phyloP scores from a whole-genome alignment of 2,329 filamentous ascomycete genomes.

The Drechmeria coniospora region DNA sequence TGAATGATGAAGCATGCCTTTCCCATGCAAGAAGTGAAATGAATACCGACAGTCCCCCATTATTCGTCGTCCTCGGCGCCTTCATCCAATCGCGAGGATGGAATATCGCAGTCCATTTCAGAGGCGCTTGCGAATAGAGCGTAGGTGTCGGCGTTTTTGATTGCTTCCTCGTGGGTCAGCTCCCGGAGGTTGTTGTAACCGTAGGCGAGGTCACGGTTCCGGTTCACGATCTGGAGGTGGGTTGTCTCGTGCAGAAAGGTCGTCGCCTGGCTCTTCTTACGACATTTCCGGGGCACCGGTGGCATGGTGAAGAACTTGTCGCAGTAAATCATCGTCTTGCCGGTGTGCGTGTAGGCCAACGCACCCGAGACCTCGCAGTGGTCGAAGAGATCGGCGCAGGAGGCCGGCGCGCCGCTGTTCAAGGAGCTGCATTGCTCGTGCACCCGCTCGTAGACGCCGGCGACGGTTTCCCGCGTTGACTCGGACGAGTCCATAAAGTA shows the following conservation, averaged over 20 bases:
- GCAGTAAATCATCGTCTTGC: constrained; percentile 41
- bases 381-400: constrained; percentile 41
- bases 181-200: constrained; percentile 32
- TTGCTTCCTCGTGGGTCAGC: constrained; percentile 30
- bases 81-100: no score
- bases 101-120: no score
- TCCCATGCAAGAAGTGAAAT: no score
- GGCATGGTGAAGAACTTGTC: constrained; percentile 40
- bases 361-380: constrained; percentile 32
- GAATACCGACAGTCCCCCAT: no score
- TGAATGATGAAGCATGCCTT: no score
- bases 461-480: constrained; percentile 29
- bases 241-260: constrained; percentile 51
- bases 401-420: constrained; percentile 34
- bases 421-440: constrained; percentile 37
- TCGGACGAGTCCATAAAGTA: constrained; percentile 45
- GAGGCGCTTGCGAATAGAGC: constrained; percentile 20
- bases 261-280: constrained; percentile 48
- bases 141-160: constrained; percentile 48
- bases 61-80: no score
- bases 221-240: constrained; percentile 38
- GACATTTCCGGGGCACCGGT: constrained; percentile 34
- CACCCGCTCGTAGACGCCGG: constrained; percentile 31
- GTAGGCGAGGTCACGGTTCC: constrained; percentile 45
- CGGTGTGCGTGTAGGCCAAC: constrained; percentile 45